Conservation (phyloP, 1,284 basidiomycete genomes). For the Puccinia triticina region DNA sequence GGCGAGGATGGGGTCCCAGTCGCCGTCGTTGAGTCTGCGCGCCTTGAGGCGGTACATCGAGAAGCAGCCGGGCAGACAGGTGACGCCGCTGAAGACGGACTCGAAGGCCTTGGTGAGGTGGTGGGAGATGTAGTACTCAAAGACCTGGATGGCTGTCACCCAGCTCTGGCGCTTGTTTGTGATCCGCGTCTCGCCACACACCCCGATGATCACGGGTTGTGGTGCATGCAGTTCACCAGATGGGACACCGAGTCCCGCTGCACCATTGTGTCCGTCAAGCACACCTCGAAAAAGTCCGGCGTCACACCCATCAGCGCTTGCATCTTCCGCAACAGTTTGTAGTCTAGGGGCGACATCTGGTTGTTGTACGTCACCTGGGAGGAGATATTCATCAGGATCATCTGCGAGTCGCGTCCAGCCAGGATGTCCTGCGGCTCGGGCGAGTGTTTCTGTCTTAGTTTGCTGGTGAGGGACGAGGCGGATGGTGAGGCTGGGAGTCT, state of each 20-base stretch:
- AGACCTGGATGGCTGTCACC: slow-evolving; percentile 96
- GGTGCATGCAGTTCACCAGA: slow-evolving; percentile 95
- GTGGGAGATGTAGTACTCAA: slow-evolving; percentile 92
- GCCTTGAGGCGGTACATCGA: slow-evolving; percentile 99
- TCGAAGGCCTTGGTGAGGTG: slow-evolving; percentile 98
- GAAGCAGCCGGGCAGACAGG: slow-evolving; percentile 98
- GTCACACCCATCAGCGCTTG: slow-evolving; percentile 98
- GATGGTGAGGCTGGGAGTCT: too few relatives aligned
- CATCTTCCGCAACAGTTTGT: slow-evolving; percentile 95
- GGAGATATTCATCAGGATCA: slow-evolving; percentile 99
- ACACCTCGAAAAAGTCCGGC: slow-evolving; percentile 96
- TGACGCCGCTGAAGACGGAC: slow-evolving; percentile 98
- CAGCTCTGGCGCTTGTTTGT: slow-evolving; percentile 96
- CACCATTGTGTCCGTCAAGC: slow-evolving; percentile 92
- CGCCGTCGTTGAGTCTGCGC: slow-evolving; percentile 79
- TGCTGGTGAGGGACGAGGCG: too few relatives aligned
- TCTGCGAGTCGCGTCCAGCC: slow-evolving; percentile 95
- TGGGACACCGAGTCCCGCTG: slow-evolving; percentile 81
- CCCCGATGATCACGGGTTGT: slow-evolving; percentile 99
- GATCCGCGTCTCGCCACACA: slow-evolving; percentile 97
- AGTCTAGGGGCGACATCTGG: slow-evolving; percentile 95
- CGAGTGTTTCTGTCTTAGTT: too few relatives aligned
- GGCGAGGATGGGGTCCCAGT: slow-evolving; percentile 96
- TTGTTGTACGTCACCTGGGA: slow-evolving; percentile 98
- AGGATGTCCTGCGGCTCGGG: too few relatives aligned